Percentiles rank a stretch among this genome's conserved stretches.
phyloP scores from a whole-genome alignment of 495 filamentous ascomycete genomes.

The Letharia lupina region DNA sequence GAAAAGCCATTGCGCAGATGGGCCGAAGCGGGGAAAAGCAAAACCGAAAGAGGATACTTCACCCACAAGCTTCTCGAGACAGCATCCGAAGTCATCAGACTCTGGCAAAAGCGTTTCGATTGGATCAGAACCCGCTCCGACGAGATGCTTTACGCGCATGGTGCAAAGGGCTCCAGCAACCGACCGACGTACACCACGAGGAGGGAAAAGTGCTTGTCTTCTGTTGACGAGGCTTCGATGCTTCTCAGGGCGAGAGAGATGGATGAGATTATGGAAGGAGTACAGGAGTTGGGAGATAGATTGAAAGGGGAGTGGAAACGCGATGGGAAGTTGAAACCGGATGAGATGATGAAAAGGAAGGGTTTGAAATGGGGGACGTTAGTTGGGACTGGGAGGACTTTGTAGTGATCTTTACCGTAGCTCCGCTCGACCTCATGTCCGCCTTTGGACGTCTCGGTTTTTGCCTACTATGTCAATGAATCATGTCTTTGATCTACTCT shows the following conservation, averaged over 20 bases:
- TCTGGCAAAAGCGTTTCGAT: slow-evolving; percentile 1
- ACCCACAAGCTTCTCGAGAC: slow-evolving; percentile 1
- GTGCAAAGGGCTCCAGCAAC: not conserved
- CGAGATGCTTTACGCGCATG: not conserved
- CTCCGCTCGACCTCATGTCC: not conserved
- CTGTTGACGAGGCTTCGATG: not conserved
- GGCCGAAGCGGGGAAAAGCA: not conserved
- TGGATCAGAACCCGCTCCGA: not conserved
- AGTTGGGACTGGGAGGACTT: too few relatives aligned
- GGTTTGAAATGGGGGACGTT: not conserved
- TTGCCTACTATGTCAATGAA: not conserved
- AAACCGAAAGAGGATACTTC: not conserved
- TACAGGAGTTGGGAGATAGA: slow-evolving; percentile 1
- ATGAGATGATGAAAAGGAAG: not conserved
- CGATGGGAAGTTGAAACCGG: not conserved
- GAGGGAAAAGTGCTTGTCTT: not conserved
- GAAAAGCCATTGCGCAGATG: not conserved
- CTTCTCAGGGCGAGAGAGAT: not conserved
- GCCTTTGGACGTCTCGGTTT: not conserved
- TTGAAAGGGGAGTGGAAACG: not conserved
- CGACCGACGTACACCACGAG: not conserved
- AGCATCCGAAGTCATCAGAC: not conserved
- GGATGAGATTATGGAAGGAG: slow-evolving; percentile 4
- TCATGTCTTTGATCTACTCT: not conserved
- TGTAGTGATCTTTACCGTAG: not conserved